Evolutionary conservation across 768 basidiomycete species (phyloP), one percentile per base, ranked within the genome.

Genomic region (Lactifluus piperatus): DNA sequence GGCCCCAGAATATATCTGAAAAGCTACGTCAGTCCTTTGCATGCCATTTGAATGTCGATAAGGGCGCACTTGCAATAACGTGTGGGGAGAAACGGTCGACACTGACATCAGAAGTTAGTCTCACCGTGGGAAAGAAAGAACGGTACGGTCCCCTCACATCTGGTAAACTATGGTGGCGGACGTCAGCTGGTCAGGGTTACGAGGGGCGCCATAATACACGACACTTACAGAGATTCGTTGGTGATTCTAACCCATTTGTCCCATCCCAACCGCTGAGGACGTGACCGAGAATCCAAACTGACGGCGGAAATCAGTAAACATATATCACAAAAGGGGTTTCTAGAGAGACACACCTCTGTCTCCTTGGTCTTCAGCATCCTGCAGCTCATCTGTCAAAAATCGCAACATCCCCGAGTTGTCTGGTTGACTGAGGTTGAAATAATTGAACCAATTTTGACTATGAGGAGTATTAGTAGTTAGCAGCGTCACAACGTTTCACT

Each of bases 61-160:
- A 50, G n/a, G 41, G 76, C 84, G 44, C 54, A 86, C 84, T 84
- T 45, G 85, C 83, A 60, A 88, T 85, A 55, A 88, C 86, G 65
- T 88, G 86, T 30, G 86, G 86, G 8, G 85, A 83, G 70, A 77
- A 88, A n/a, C 86, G 83, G 65, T 88, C 86, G 56, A 88, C 81
- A 54, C 85, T 87, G 51, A 43, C 34, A 44, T 54, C 7, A 22
- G 29, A 52, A 22, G n/a, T 60, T 11, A 34, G 57, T 36, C 62
- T 5, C 16, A 39, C 7, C 20, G 7, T 5, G 9, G 32, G 58
- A 34, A 36, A 24, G 27, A 43, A 22, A n/a, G 22, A 44, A 16
- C 4, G 26, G 0, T 4, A 10, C 14, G 51, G 4, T 29, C 10
- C 20, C 51, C 73, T 54, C 54, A 80, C 79, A 80, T 80, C 63